Evolutionary conservation across 1,284 basidiomycete genomes (phyloP).

Genomic region (Puccinia sorghi): DNA sequence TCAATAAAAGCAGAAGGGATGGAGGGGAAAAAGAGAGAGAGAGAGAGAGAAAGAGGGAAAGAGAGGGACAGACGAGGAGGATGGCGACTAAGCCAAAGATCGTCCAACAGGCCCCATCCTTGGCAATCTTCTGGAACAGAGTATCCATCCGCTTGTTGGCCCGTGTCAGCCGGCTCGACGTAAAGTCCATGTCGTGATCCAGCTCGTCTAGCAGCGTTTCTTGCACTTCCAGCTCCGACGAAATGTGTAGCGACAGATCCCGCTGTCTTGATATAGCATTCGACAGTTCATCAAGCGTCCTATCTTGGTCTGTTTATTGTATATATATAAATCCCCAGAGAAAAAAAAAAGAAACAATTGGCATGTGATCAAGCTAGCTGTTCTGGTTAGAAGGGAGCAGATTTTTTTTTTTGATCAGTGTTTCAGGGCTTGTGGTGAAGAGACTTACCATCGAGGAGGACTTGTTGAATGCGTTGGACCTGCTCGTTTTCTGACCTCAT

Average conservation of each 20-base stretch:
- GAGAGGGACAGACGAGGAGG: slow-evolving; percentile 26
- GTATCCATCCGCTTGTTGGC: slow-evolving; percentile 38
- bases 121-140: slow-evolving; percentile 41
- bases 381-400: too few species aligned
- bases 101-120: slow-evolving; percentile 49
- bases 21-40: too few species aligned
- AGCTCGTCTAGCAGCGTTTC: slow-evolving; percentile 42
- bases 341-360: neutral
- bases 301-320: slow-evolving; percentile 39
- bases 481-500: slow-evolving; percentile 46
- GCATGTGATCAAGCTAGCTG: neutral
- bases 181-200: slow-evolving; percentile 43
- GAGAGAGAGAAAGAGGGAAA: too few species aligned
- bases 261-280: slow-evolving; percentile 47
- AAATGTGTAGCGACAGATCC: slow-evolving; percentile 45
- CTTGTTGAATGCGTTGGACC: slow-evolving; percentile 45
- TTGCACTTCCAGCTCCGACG: slow-evolving; percentile 46
- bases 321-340: neutral
- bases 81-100: slow-evolving; percentile 46
- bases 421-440: neutral
- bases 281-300: slow-evolving; percentile 41
- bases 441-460: slow-evolving; percentile 37
- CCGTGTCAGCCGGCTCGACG: slow-evolving; percentile 30
- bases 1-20: too few species aligned
- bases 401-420: neutral